A percentile compares a stretch with the other conserved stretches of the same genome.
Conservation (phyloP, 2,329 filamentous ascomycete genomes). For the Colletotrichum lindemuthianum region DNA sequence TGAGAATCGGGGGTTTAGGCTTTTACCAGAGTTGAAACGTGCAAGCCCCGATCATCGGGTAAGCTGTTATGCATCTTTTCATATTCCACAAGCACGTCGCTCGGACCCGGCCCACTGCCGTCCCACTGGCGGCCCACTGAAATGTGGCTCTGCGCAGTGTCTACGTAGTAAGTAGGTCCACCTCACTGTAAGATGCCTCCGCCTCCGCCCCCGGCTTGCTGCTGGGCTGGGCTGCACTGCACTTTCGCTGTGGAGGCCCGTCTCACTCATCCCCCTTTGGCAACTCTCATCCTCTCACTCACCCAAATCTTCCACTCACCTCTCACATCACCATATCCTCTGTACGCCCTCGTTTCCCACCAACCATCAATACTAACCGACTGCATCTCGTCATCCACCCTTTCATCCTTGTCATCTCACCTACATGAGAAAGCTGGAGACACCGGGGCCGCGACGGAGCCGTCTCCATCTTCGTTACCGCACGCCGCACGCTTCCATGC, state of each 20-base stretch:
- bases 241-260: neutral
- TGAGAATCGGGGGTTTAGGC: neutral
- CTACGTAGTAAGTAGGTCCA: too few relatives aligned
- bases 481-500: neutral
- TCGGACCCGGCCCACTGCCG: conserved; percentile 2
- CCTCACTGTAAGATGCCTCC: neutral
- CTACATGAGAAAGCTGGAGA: conserved; percentile 24
- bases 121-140: too few relatives aligned
- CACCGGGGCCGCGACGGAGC: neutral
- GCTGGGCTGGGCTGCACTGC: conserved; percentile 5
- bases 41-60: conserved; percentile 2
- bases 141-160: too few relatives aligned
- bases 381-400: conserved; percentile 24
- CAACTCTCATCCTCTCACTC: conserved; percentile 3
- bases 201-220: conserved; percentile 16
- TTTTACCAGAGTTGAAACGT: neutral
- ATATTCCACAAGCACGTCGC: neutral
- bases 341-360: neutral
- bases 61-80: conserved; percentile 16
- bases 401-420: conserved; percentile 24
- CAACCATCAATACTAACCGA: neutral
- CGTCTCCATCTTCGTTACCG: neutral
- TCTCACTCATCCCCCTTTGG: conserved; percentile 14
- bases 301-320: neutral
- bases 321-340: neutral